A percentile compares a stretch with the other conserved stretches of the same genome.
phyloP scores from a whole-genome alignment of 2,329 filamentous ascomycete genomes.

The Xylaria arbuscula region DNA sequence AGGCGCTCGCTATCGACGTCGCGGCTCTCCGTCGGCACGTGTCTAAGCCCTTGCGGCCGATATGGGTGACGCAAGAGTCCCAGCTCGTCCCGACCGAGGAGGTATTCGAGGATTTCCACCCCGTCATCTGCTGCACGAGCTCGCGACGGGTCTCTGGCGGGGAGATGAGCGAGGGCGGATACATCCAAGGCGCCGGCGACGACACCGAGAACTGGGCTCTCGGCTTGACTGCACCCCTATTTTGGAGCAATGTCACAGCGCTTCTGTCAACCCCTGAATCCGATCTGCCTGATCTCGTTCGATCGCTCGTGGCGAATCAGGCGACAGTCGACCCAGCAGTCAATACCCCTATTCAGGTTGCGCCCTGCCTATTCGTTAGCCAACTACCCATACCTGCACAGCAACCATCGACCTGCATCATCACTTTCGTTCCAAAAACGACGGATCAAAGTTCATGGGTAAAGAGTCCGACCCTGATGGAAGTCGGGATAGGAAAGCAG shows the following conservation, averaged over 20 bases:
- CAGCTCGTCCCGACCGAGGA: conserved; percentile 53
- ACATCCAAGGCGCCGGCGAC: conserved; percentile 93
- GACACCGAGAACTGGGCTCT: conserved; percentile 94
- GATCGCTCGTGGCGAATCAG: conserved; percentile 54
- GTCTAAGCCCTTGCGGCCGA: conserved; percentile 77
- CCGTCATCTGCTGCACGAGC: conserved; percentile 86
- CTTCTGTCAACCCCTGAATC: conserved; percentile 75
- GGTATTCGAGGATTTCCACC: conserved; percentile 70
- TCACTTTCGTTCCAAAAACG: conserved; percentile 57
- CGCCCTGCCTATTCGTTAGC: conserved; percentile 49
- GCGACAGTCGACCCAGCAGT: conserved; percentile 51
- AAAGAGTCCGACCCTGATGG: conserved; percentile 53
- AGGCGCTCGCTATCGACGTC: conserved; percentile 70
- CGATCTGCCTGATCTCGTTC: conserved; percentile 66
- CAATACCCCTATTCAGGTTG: conserved; percentile 48
- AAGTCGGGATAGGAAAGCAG: conserved; percentile 71
- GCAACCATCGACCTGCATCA: conserved; percentile 50
- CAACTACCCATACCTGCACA: conserved; percentile 35
- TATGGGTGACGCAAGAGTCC: conserved; percentile 83
- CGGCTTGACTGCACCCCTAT: conserved; percentile 80
- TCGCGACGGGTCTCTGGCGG: conserved; percentile 76
- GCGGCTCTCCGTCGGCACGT: conserved; percentile 65
- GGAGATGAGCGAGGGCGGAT: conserved; percentile 77
- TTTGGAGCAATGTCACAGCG: conserved; percentile 75
- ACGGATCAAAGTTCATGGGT: conserved; percentile 59